Evolutionary conservation across 2,329 filamentous ascomycete species (phyloP).

Genomic region (Verticillium zaregamsianum): DNA sequence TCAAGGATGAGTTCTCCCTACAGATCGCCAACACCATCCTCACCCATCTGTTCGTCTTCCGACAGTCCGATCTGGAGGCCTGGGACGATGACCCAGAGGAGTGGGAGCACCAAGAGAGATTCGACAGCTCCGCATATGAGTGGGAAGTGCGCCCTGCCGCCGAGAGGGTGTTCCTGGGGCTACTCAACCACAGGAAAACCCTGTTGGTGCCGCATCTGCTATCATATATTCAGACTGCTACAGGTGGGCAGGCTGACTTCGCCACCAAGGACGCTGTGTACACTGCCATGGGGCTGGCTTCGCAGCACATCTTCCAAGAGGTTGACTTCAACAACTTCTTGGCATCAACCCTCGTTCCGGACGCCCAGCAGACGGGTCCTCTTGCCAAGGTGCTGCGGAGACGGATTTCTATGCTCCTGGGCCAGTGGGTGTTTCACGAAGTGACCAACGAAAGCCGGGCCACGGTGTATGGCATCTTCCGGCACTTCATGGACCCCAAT

Average conservation of each 20-base stretch:
- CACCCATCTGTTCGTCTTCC: conserved; percentile 83
- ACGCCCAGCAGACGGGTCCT: conserved; percentile 62
- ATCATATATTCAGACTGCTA: conserved; percentile 75
- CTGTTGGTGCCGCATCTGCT: conserved; percentile 76
- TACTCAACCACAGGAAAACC: conserved; percentile 84
- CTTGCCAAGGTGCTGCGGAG: conserved; percentile 79
- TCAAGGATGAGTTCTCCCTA: conserved; percentile 72
- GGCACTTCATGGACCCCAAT: conserved; percentile 73
- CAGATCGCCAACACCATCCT: conserved; percentile 83
- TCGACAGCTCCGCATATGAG: conserved; percentile 80
- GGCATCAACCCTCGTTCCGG: conserved; percentile 67
- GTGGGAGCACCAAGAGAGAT: conserved; percentile 89
- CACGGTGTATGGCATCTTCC: conserved; percentile 82
- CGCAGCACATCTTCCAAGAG: conserved; percentile 66
- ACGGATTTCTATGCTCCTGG: conserved; percentile 82
- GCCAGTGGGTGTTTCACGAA: conserved; percentile 83
- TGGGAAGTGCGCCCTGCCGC: conserved; percentile 90
- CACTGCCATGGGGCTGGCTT: conserved; percentile 83
- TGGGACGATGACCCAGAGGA: conserved; percentile 96
- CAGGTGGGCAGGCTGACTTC: conserved; percentile 62
- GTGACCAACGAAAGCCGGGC: conserved; percentile 64
- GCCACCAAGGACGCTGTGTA: conserved; percentile 92
- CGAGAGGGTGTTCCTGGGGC: conserved; percentile 88
- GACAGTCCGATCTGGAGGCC: conserved; percentile 76
- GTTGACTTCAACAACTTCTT: conserved; percentile 85